Evolutionary conservation across 1,284 basidiomycete genomes (phyloP).

Genomic region (Cystobasidium sp.): DNA sequence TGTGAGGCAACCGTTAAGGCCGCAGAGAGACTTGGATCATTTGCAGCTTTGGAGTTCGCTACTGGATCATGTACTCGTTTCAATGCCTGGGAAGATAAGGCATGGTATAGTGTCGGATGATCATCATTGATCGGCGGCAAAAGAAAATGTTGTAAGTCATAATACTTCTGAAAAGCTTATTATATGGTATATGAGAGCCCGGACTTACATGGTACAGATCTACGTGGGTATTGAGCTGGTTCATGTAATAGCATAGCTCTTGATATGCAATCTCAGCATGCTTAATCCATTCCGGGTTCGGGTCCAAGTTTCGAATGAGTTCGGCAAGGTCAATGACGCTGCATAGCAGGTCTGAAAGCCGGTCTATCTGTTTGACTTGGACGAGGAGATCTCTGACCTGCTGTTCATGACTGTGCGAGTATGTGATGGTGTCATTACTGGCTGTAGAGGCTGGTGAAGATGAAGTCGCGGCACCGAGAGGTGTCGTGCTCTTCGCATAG

Average conservation of each 20-base stretch:
- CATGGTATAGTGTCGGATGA: neutral
- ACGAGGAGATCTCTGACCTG: slow-evolving; percentile 67
- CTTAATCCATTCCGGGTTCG: slow-evolving; percentile 78
- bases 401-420: slow-evolving; percentile 51
- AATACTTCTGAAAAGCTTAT: too few relatives aligned
- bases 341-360: slow-evolving; percentile 87
- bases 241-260: slow-evolving; percentile 94
- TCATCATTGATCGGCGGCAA: neutral
- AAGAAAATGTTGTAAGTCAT: too few relatives aligned
- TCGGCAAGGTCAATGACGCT: slow-evolving; percentile 96
- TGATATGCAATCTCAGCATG: slow-evolving; percentile 88
- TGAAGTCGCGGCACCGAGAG: slow-evolving; percentile 54
- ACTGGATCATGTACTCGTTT: slow-evolving; percentile 51
- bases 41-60: neutral
- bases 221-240: slow-evolving; percentile 93
- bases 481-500: slow-evolving; percentile 62
- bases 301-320: slow-evolving; percentile 89
- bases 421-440: slow-evolving; percentile 12
- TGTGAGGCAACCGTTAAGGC: slow-evolving; percentile 70
- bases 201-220: slow-evolving; percentile 78
- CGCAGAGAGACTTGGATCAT: slow-evolving; percentile 48
- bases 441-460: neutral
- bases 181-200: too few relatives aligned
- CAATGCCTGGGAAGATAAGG: slow-evolving; percentile 51
- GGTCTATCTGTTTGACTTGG: slow-evolving; percentile 69